Evolutionary conservation across 2,329 filamentous ascomycete species (phyloP).

Genomic region (Ophiostoma novo-ulmi): DNA sequence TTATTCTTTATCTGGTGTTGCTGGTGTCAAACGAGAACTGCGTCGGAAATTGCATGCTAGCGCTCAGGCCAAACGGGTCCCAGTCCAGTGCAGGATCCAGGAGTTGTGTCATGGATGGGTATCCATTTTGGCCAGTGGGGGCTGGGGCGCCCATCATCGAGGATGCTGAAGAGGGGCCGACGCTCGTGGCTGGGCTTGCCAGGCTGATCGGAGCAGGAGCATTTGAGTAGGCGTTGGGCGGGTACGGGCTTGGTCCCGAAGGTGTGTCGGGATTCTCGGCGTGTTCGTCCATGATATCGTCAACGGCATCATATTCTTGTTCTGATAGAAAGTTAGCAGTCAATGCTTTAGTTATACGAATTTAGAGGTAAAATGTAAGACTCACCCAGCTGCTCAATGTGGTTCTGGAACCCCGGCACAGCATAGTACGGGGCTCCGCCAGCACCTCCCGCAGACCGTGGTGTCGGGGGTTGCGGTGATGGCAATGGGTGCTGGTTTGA

Average conservation of each 20-base stretch:
- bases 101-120: conserved; percentile 58
- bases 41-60: conserved; percentile 90
- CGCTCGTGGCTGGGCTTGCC: conserved; percentile 34
- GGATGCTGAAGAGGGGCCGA: conserved; percentile 25
- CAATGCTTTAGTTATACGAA: conserved; percentile 8
- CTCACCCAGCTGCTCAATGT: conserved; percentile 95
- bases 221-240: conserved; percentile 48
- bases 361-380: conserved; percentile 31
- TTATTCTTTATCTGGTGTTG: conserved; percentile 41
- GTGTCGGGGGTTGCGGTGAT: conserved; percentile 26
- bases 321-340: conserved; percentile 49
- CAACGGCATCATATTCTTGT: conserved; percentile 91
- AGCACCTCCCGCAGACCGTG: conserved; percentile 33
- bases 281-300: conserved; percentile 80
- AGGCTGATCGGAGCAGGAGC: conserved; percentile 41
- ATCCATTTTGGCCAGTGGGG: conserved; percentile 51
- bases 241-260: conserved; percentile 60
- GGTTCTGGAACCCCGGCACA: conserved; percentile 78
- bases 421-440: conserved; percentile 62
- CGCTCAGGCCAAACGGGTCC: conserved; percentile 87
- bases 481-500: conserved; percentile 31
- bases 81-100: conserved; percentile 81
- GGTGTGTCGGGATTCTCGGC: conserved; percentile 59
- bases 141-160: conserved; percentile 21
- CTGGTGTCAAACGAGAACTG: conserved; percentile 69